These are phyloP conservation scores for Diutina rugosa DNA, from an alignment of 1,139 yeast species.

Conservation along the genomic window DNA sequence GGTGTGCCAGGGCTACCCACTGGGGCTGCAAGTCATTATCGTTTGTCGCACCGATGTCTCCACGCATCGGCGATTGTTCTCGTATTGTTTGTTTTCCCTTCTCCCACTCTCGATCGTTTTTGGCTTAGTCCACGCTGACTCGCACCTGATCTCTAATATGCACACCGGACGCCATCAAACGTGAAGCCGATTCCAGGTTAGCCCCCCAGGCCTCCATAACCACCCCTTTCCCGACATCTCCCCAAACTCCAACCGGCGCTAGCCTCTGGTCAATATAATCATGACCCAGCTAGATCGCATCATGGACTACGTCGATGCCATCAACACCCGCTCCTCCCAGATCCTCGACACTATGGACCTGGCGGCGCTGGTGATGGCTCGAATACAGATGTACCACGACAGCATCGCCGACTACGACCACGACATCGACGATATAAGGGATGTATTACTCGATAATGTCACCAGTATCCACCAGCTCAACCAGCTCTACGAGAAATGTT, in stretches of 20 bases:
- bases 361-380: neutral
- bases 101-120: neutral
- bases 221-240: neutral
- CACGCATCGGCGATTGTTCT: neutral
- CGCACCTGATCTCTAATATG: neutral
- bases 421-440: constrained; percentile 17
- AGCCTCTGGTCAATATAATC: neutral
- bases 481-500: constrained; percentile 19
- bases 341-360: constrained; percentile 8
- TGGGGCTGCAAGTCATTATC: neutral
- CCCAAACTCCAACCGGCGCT: no score
- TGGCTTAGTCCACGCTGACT: neutral
- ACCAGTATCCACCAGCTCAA: constrained; percentile 14
- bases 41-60: neutral
- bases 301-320: neutral
- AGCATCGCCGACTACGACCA: constrained; percentile 17
- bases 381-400: constrained; percentile 11
- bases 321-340: neutral
- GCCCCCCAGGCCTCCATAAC: neutral
- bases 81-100: neutral
- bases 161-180: neutral
- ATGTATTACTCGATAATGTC: constrained; percentile 13
- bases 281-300: neutral
- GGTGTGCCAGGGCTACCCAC: no score
- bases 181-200: neutral